Evolutionary conservation across 2,329 filamentous ascomycete species (phyloP), one percentile per base, ranked within the genome.

Genomic region (Beauveria sp.): DNA sequence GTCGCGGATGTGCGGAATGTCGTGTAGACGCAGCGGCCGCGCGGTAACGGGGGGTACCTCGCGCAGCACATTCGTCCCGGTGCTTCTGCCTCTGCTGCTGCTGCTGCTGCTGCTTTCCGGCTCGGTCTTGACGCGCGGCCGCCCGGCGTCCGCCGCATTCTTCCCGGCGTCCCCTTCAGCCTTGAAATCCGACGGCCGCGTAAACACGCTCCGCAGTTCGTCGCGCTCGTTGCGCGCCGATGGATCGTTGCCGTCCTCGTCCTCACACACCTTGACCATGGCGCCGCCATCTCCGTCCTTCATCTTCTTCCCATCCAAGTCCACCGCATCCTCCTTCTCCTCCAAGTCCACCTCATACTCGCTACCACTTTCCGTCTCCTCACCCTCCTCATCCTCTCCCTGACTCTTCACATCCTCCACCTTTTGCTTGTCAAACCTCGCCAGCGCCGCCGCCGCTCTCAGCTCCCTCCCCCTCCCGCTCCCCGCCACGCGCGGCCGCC

Each of bases 391-490:
- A 5, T 74, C 73, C 34, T 49, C 60, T 43, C 72, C 74, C 45
- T 70, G 68, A 62, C 28, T 65, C 64, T 20, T 70, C 22, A 56
- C 57, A 16, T 59, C 54, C 56, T 80, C 77, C 67, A 84, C 83
- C 54, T 79, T 82, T 51, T 81, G 73, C 69, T 82, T 73, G 48
- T 85, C 88, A 62, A 93, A 91, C 14, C 90, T 79, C 16, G 88
- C 89, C 66, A 93, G 72, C 1, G 90, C 90, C 2, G 90, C 90
- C 6, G 89, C 89, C 2, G 89, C 90, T 61, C 90, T 78, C 12
- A 95, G 76, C 56, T 93, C 90, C 63, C 90, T 79, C 0, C 90
- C 90, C 63, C 90, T 78, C 53, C 86, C 87, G 70, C 90, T 93
- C 10, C 82, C 82, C 3, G 90, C 90, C 12, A 93, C 89, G 52